Evolutionary conservation across 2,329 filamentous ascomycete genomes (phyloP), one percentile per base, ranked within the genome.

Genomic region (Alternaria triticina): DNA sequence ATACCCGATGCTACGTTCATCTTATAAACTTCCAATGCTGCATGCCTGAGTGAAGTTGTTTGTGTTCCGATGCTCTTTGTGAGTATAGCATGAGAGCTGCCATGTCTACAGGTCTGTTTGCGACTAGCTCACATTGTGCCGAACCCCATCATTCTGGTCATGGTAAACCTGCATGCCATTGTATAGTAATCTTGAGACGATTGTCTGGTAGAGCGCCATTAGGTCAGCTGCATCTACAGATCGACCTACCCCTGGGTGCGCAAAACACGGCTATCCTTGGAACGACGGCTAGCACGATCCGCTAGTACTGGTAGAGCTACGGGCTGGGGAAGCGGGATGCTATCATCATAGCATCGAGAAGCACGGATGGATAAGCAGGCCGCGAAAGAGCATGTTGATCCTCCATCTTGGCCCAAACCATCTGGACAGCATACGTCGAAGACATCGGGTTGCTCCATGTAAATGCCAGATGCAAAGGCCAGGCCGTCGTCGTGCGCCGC

Each of bases 251-350:
- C 49, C 49, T 52, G 49, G 49, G 23, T 49, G 23, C 11, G 20
- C 23, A 52, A 52, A 52, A 52, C 49, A 52, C 49, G 49, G 49
- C 28, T 52, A 52, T 52, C 49, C 49, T 52, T 23, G 49, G 30
- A 52, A 17, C 17, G 20, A 52, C 12, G 49, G 17, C 28, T 52
- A 52, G 49, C 49, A 52, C 30, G 49, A 40, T 10, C 49, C 49
- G 28, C 49, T 45, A 40, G 28, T 36, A 44, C 43, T 54, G 17
- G 51, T 33, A 30, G 25, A 50, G 58, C 58, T 40, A 61, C 59
- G 49, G 59, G 59, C 59, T 46, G 59, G 59, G 58, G 59, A 61
- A 61, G 46, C 54, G 59, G 54, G 46, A 61, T 57, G 54, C 33
- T 44, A 28, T 13, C 44, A 57, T 47, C 44, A 57, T 47, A 8